phyloP scores from a whole-genome alignment of 1,284 basidiomycete species.

The Tremellales sp. region DNA sequence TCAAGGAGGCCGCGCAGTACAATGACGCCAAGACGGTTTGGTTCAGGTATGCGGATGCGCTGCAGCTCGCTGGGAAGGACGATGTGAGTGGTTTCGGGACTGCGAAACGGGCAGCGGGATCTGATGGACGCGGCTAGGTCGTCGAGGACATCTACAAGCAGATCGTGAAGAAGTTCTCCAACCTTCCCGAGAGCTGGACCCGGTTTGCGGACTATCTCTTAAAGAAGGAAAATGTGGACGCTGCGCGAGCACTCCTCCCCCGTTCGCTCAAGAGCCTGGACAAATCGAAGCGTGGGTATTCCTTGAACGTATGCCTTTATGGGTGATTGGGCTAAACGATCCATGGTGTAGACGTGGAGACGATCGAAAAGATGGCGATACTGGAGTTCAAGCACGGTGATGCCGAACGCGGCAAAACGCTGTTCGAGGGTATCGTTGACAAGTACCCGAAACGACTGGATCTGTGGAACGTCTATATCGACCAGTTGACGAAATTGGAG shows the following conservation, averaged over 20 bases:
- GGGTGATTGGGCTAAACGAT: background rate
- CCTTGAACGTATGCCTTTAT: background rate
- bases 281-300: conserved; percentile 79
- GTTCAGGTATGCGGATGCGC: conserved; percentile 76
- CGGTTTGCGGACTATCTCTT: conserved; percentile 74
- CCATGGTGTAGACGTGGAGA: conserved; percentile 73
- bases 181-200: conserved; percentile 88
- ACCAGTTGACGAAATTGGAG: conserved; percentile 78
- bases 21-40: conserved; percentile 92
- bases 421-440: conserved; percentile 95
- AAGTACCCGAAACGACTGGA: conserved; percentile 92
- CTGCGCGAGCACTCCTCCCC: conserved; percentile 81
- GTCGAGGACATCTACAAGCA: conserved; percentile 80
- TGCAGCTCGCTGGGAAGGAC: conserved; percentile 75
- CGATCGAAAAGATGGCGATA: conserved; percentile 89
- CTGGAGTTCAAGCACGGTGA: conserved; percentile 94
- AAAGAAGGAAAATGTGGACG: conserved; percentile 66
- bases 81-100: conserved; percentile 55
- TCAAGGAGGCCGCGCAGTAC: conserved; percentile 83
- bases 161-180: conserved; percentile 87
- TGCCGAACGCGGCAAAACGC: conserved; percentile 86
- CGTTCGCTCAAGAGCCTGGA: conserved; percentile 88
- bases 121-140: conserved; percentile 54
- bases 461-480: conserved; percentile 94
- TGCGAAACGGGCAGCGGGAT: background rate